These are phyloP conservation scores for Leishmania martiniquensis DNA, from an alignment of 208 protist species.

Conservation along the genomic window DNA sequence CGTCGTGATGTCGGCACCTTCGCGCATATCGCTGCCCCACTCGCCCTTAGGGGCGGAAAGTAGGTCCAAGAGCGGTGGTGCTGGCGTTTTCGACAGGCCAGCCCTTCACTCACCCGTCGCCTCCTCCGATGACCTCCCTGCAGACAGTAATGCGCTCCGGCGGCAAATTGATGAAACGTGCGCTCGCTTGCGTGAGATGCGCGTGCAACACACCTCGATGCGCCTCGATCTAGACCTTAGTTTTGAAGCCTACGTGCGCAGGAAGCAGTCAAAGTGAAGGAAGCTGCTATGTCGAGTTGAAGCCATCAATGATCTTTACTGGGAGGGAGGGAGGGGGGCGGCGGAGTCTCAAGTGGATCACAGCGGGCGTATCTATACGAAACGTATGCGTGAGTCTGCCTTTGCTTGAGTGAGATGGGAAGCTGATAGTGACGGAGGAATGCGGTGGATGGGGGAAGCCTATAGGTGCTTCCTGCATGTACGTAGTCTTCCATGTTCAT, in stretches of 20 bases:
- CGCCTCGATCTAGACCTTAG: constrained; percentile 67
- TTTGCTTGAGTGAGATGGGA: background rate
- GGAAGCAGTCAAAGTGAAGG: constrained; percentile 24
- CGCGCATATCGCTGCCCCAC: background rate
- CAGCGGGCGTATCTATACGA: background rate
- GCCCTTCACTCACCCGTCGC: background rate
- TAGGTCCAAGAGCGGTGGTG: constrained; percentile 3
- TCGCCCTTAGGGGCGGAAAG: background rate
- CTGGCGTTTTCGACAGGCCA: background rate
- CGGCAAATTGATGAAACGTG: constrained; percentile 46
- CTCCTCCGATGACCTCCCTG: too few relatives aligned
- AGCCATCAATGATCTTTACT: background rate
- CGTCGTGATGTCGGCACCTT: background rate
- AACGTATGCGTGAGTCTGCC: constrained; percentile 1
- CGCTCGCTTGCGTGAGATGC: constrained; percentile 39
- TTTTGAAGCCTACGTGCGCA: constrained; percentile 62
- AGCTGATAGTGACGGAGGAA: background rate
- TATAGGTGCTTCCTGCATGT: constrained; percentile 1
- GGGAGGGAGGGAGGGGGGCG: background rate
- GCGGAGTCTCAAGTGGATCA: background rate
- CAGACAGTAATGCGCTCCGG: constrained; percentile 31
- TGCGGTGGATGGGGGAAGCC: background rate
- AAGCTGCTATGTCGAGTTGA: background rate
- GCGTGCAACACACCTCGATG: constrained; percentile 39
- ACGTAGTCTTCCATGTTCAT: background rate